These are phyloP conservation scores for Beauveria sp. DNA, from an alignment of 2,329 filamentous ascomycete species.

Conservation along the genomic window DNA sequence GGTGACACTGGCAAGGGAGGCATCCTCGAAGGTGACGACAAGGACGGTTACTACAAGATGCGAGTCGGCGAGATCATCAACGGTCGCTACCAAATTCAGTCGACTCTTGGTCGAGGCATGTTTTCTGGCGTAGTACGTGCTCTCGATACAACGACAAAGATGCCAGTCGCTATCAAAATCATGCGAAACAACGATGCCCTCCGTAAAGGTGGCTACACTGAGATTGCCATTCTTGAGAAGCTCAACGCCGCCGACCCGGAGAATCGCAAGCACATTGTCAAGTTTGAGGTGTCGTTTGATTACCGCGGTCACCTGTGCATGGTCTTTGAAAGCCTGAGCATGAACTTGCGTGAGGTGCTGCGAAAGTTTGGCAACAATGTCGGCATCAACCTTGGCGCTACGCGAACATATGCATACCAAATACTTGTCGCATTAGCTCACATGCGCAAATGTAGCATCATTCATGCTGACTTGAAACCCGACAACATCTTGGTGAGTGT, in stretches of 20 bases:
- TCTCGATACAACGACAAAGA: slow-evolving; percentile 64
- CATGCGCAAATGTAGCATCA: slow-evolving; percentile 83
- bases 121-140: slow-evolving; percentile 95
- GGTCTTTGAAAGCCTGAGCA: slow-evolving; percentile 89
- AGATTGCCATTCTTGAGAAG: slow-evolving; percentile 87
- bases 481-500: slow-evolving; percentile 79
- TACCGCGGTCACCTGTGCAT: slow-evolving; percentile 94
- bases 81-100: slow-evolving; percentile 80
- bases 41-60: slow-evolving; percentile 93
- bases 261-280: slow-evolving; percentile 85
- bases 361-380: slow-evolving; percentile 95
- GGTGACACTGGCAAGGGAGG: slow-evolving; percentile 62
- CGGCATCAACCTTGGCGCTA: slow-evolving; percentile 82
- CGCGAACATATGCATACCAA: slow-evolving; percentile 84
- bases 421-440: slow-evolving; percentile 86
- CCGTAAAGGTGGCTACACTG: slow-evolving; percentile 84
- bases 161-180: slow-evolving; percentile 91
- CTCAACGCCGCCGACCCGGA: slow-evolving; percentile 80
- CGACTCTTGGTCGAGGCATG: slow-evolving; percentile 85
- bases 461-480: slow-evolving; percentile 94
- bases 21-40: slow-evolving; percentile 87
- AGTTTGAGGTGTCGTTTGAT: slow-evolving; percentile 80
- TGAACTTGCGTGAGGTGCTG: slow-evolving; percentile 88
- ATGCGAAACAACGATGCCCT: slow-evolving; percentile 95
- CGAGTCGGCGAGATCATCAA: slow-evolving; percentile 87